Base-by-base conservation (phyloP, 805 yeast species). In the Pichia eremophila region DNA sequence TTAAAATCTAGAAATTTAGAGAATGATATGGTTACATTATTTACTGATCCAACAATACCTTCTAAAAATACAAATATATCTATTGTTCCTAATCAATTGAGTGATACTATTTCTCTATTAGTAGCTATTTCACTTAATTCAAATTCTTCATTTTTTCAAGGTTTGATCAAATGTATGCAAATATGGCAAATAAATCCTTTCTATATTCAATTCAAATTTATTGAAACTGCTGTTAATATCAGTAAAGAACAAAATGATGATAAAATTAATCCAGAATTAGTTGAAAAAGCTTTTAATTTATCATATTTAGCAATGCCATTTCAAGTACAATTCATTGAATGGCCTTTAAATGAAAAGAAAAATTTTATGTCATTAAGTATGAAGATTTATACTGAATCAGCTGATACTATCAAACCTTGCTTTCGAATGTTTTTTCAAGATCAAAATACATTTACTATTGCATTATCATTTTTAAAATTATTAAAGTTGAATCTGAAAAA, bases 171-270 rank as follows among this genome's bases (percentile, higher is more conserved):
- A 39, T 64, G 67, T 50, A 44, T 64, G 36, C 55, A 60, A 39
- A 17, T 59, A 3, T 64, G 67, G 68, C 63, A 61, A 46, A 51
- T 57, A n/a, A 65, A 63, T 45, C 67, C 68, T 3, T 63, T 58
- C 45, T 50, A 51, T 14, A 40, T 59, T 8, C 56, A 58, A 34
- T 43, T 56, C 32, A 32, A 44, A 10, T 49, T 51, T 39, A 35
- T 54, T 37, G 45, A 52, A 27, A 48, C 52, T 11, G 41, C 54
- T 3, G 15, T 40, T 5, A 32, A 31, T 8, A 28, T 40, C 9
- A 17, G 22, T 36, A 32, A 32, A 15, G 36, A 32, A 32, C 38
- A 19, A 14, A n/a, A 22, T 6, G 44, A 46, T 25, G 28, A 22
- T 4, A 27, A 48, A 12, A 41, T 54, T 22, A 56, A 59, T 48